Evolutionary conservation across 2,329 filamentous ascomycete species (phyloP), one percentile per base, ranked within the genome.

Genomic region (Aspergillus ochraceoroseus): DNA sequence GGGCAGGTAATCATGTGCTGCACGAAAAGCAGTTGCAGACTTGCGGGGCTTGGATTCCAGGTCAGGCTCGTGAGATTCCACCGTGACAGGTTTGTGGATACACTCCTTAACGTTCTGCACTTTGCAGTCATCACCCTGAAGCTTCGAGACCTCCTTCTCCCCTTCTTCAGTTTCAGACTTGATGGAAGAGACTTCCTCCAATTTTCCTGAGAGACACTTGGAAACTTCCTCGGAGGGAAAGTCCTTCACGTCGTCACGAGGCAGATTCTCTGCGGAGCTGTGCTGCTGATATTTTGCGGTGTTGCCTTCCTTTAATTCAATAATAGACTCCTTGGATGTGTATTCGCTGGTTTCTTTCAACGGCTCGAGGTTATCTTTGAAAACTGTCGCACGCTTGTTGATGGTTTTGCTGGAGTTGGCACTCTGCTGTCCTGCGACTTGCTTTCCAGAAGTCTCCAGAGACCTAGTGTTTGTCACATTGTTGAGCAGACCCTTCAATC

Each of bases 361-460:
- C 31, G 64, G 57, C 26, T 61, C 57, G 19, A 64, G 54, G 28
- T 57, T 44, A 43, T 80, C 77, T 53, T 75, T 75, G 61, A 78
- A 79, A 37, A 80, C 64, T 2, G 70, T 75, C 33, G 61, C 67
- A 35, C 74, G 73, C 63, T 79, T 80, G 20, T 64, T 67, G 13
- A 72, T 48, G 15, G 65, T 62, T 51, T 75, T 76, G 46, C 71
- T 70, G 9, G 62, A 50, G 46, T 67, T 66, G 32, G 63, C 56
- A n/a, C 61, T 43, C 33, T 53, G 48, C 37, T 55, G 59, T n/a
- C 51, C 30, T 25, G 59, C 50, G n/a, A 45, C 35, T n/a, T 60
- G 56, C 43, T 63, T 64, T 25, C 60, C 58, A 38, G 58, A 54
- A 20, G 53, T 47, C 25, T 63, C 62, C 27, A 55, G 49, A 13